A percentile compares a stretch with the other conserved stretches of the same genome.
phyloP scores from a whole-genome alignment of 352 stramenopile genomes.

The Salisapilia sapeloensis region DNA sequence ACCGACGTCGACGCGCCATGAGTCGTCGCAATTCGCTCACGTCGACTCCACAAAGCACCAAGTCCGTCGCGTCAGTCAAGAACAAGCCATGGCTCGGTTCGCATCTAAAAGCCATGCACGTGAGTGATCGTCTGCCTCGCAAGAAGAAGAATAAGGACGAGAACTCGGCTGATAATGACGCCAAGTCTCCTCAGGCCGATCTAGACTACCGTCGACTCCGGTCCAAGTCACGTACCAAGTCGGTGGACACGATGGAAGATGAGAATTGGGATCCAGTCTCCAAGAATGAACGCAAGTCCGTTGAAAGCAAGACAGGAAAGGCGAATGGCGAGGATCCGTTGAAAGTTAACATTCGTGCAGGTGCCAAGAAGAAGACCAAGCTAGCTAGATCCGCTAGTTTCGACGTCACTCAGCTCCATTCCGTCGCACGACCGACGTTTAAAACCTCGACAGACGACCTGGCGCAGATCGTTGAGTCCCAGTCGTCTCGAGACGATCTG shows the following conservation, averaged over 20 bases:
- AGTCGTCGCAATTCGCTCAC: no score
- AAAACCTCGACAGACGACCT: background rate
- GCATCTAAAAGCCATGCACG: slow-evolving; percentile 52
- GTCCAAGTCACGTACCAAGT: no score
- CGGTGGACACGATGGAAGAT: no score
- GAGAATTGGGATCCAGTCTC: no score
- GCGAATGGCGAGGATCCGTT: no score
- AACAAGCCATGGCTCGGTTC: slow-evolving; percentile 42
- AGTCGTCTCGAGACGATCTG: background rate
- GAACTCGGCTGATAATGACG: background rate
- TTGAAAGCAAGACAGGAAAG: no score
- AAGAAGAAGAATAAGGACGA: slow-evolving; percentile 23
- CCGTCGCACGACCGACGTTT: background rate
- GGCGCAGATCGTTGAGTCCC: background rate
- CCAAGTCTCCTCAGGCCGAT: no score
- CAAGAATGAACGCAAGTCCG: no score
- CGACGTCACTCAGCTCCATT: background rate
- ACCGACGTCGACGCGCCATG: slow-evolving; percentile 1
- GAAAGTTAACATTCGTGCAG: no score
- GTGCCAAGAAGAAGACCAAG: background rate
- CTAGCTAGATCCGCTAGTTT: background rate
- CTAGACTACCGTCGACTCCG: no score
- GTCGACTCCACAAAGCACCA: slow-evolving; percentile 8
- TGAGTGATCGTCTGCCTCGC: slow-evolving; percentile 30
- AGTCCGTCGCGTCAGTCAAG: slow-evolving; percentile 5